Percentiles rank a stretch among this genome's conserved stretches.
These are phyloP conservation scores for Aspergillus sp. DNA, from an alignment of 2,329 filamentous ascomycete genomes.

Conservation along the genomic window DNA sequence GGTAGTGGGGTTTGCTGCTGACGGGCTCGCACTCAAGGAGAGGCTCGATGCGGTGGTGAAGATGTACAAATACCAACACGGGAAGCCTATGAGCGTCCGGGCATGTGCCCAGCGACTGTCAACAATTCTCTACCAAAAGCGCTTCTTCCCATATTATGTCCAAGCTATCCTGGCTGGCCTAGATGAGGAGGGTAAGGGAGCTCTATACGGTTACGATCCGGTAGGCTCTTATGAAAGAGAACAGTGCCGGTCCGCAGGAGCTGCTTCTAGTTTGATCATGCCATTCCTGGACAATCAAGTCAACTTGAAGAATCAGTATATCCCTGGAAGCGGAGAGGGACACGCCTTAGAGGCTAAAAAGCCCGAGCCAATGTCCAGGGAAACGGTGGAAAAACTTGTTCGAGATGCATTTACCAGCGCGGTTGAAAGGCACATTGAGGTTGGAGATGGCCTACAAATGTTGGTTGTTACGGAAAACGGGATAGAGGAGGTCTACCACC, in stretches of 20 bases:
- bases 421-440: slow-evolving; percentile 98
- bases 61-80: slow-evolving; percentile 98
- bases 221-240: slow-evolving; percentile 97
- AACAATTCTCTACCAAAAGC: slow-evolving; percentile 94
- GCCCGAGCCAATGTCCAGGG: slow-evolving; percentile 65
- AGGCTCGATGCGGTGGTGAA: slow-evolving; percentile 92
- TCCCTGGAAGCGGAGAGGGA: slow-evolving; percentile 80
- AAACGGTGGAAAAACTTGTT: slow-evolving; percentile 80
- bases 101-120: slow-evolving; percentile 93
- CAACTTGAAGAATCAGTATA: slow-evolving; percentile 98
- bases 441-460: slow-evolving; percentile 94
- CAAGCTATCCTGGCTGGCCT: slow-evolving; percentile 90
- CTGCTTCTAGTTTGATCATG: slow-evolving; percentile 93
- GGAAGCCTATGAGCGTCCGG: slow-evolving; percentile 91
- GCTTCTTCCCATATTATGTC: slow-evolving; percentile 99
- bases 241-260: slow-evolving; percentile 90
- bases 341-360: slow-evolving; percentile 68
- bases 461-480: slow-evolving; percentile 86
- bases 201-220: slow-evolving; percentile 95
- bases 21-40: slow-evolving; percentile 91
- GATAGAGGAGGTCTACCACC: slow-evolving; percentile 79
- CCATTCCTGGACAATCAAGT: slow-evolving; percentile 99
- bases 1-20: slow-evolving; percentile 92
- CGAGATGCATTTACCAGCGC: slow-evolving; percentile 98
- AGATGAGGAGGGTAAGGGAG: slow-evolving; percentile 91